Conservation (phyloP, 2,329 filamentous ascomycete genomes). For the Trichoderma oligosporum region DNA sequence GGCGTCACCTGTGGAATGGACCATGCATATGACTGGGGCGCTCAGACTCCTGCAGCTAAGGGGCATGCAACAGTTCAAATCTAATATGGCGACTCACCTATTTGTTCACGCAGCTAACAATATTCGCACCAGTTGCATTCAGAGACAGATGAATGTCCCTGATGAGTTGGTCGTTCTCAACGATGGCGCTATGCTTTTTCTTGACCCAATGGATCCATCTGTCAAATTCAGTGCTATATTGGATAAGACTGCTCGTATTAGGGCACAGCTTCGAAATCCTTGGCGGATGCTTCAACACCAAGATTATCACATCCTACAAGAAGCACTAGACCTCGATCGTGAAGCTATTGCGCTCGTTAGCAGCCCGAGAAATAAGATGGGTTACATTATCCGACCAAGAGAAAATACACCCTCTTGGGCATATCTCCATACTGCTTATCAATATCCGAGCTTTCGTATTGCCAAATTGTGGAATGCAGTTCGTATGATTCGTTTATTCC, state of each 20-base stretch:
- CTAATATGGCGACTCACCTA: slow-evolving; percentile 23
- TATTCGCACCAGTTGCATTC: slow-evolving; percentile 28
- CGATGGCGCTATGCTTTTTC: slow-evolving; percentile 13
- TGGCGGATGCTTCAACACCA: background rate
- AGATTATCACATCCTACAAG: slow-evolving; percentile 17
- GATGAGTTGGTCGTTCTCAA: slow-evolving; percentile 23
- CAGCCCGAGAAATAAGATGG: background rate
- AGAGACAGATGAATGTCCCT: slow-evolving; percentile 25
- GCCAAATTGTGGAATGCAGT: slow-evolving; percentile 28
- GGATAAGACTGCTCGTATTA: slow-evolving; percentile 22
- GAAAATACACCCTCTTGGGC: slow-evolving; percentile 19
- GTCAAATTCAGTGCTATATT: slow-evolving; percentile 21
- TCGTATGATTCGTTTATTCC: slow-evolving; percentile 27
- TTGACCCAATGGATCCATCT: slow-evolving; percentile 21
- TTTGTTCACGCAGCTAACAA: slow-evolving; percentile 29
- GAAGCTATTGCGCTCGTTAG: slow-evolving; percentile 17
- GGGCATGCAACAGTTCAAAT: slow-evolving; percentile 24
- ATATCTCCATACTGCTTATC: slow-evolving; percentile 21
- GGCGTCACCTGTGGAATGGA: slow-evolving; percentile 28
- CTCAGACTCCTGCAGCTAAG: slow-evolving; percentile 28
- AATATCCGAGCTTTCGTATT: slow-evolving; percentile 23
- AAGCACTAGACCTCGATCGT: slow-evolving; percentile 24
- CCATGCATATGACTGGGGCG: slow-evolving; percentile 26
- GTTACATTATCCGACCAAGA: slow-evolving; percentile 2
- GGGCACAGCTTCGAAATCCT: slow-evolving; percentile 4